Conservation (phyloP, 805 yeast species). For the Debaryomyces prosopidis region DNA sequence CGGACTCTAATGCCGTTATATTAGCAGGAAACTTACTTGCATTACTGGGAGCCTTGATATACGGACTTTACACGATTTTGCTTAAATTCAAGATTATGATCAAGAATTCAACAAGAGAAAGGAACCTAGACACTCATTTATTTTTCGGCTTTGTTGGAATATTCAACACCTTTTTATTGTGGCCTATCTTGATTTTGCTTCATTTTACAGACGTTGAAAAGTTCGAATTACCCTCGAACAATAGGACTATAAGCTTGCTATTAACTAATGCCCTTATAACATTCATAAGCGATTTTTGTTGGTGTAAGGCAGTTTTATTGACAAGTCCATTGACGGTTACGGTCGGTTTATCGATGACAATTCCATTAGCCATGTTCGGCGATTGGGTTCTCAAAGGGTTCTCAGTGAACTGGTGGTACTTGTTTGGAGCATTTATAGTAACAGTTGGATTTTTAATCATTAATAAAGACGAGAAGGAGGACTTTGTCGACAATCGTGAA, state of each 20-base stretch:
- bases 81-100: constrained; percentile 64
- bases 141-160: constrained; percentile 96
- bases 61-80: constrained; percentile 87
- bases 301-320: constrained; percentile 93
- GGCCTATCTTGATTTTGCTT: constrained; percentile 79
- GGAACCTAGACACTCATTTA: constrained; percentile 76
- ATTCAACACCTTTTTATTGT: constrained; percentile 67
- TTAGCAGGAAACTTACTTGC: constrained; percentile 80
- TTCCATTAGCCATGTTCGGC: constrained; percentile 92
- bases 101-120: constrained; percentile 55
- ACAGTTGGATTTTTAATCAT: constrained; percentile 81
- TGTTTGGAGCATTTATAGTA: constrained; percentile 79
- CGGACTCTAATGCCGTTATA: constrained; percentile 17
- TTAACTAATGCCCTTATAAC: constrained; percentile 72
- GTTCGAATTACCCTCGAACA: constrained; percentile 67
- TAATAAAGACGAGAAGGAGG: constrained; percentile 75
- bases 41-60: constrained; percentile 80
- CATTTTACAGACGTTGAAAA: constrained; percentile 65
- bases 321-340: constrained; percentile 96
- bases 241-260: constrained; percentile 48
- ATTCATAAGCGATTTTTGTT: constrained; percentile 84
- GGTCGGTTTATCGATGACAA: constrained; percentile 89
- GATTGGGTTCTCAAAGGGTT: constrained; percentile 75
- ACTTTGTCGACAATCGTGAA: constrained; percentile 28
- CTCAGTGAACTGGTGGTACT: constrained; percentile 59